Conservation (phyloP, 768 basidiomycete species). For the Flagelloscypha sp. region DNA sequence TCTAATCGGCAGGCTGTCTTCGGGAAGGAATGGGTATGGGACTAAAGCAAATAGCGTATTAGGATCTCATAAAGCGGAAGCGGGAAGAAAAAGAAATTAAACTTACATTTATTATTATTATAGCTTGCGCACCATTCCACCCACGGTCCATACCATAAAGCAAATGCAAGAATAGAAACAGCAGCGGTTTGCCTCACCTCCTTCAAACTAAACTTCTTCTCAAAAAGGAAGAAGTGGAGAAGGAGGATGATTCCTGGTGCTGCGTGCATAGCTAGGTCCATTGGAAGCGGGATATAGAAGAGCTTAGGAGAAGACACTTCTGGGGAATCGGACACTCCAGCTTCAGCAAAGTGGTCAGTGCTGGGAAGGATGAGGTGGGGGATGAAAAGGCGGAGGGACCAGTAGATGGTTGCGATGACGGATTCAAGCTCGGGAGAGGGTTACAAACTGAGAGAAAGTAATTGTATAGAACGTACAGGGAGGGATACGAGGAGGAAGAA, state of each 20-base stretch:
- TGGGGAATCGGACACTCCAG: conserved; percentile 22
- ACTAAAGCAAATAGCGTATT: conserved; percentile 29
- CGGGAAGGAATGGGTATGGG: conserved; percentile 77
- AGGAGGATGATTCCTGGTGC: conserved; percentile 49
- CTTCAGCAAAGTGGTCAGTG: conserved; percentile 14
- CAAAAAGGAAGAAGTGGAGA: conserved; percentile 61
- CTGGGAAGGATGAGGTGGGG: conserved; percentile 50
- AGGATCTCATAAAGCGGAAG: conserved; percentile 3
- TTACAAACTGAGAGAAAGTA: background rate
- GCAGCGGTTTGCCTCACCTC: conserved; percentile 22
- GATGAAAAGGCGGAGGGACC: conserved; percentile 47
- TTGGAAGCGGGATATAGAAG: conserved; percentile 37
- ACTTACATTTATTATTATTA: conserved; percentile 43
- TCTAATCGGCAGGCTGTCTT: conserved; percentile 43
- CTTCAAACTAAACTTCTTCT: conserved; percentile 40
- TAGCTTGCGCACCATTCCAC: conserved; percentile 57
- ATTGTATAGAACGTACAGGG: conserved; percentile 42
- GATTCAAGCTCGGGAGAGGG: conserved; percentile 22
- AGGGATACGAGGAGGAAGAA: conserved; percentile 58
- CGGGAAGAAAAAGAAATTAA: background rate
- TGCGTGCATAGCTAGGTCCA: conserved; percentile 63
- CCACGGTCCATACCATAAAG: conserved; percentile 50
- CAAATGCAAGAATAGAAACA: conserved; percentile 18
- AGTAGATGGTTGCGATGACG: conserved; percentile 51
- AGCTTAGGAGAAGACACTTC: conserved; percentile 16